phyloP scores from a whole-genome alignment of 108 stramenopile species.

The Fragilariopsis cylindrus region DNA sequence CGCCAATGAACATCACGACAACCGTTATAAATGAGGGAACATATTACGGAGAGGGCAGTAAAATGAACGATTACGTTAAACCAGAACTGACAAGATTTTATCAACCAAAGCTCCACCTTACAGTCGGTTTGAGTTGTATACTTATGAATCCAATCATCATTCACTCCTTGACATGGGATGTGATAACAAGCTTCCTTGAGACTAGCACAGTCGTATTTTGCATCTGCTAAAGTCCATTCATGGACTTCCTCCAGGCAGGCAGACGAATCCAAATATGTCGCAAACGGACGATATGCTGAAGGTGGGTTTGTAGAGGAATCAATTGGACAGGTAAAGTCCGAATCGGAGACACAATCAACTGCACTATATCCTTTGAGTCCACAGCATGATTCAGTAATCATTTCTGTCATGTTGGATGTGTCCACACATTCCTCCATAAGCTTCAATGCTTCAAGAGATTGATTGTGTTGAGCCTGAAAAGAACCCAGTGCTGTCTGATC shows the following conservation, averaged over 20 bases:
- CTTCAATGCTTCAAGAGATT: conserved; percentile 19
- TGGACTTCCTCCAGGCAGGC: not conserved
- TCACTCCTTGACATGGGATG: conserved; percentile 38
- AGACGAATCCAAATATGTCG: conserved; percentile 8
- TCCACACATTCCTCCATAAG: conserved; percentile 29
- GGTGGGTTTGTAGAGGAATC: conserved; percentile 14
- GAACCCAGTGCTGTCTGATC: conserved; percentile 14
- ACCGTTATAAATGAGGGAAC: conserved; percentile 40
- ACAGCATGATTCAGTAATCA: conserved; percentile 34
- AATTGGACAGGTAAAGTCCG: conserved; percentile 30
- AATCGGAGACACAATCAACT: not conserved
- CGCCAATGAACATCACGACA: conserved; percentile 40
- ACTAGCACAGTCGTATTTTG: conserved; percentile 20
- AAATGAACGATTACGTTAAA: conserved; percentile 27
- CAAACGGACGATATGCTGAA: conserved; percentile 17
- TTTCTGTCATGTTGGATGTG: not conserved
- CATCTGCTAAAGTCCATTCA: conserved; percentile 19
- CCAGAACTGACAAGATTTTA: conserved; percentile 30
- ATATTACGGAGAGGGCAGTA: conserved; percentile 25
- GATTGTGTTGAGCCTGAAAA: conserved; percentile 6
- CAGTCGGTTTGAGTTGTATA: conserved; percentile 36
- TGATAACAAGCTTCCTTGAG: conserved; percentile 21
- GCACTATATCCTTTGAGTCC: conserved; percentile 37
- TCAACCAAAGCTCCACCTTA: conserved; percentile 35
- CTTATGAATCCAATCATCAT: conserved; percentile 20